phyloP scores from a whole-genome alignment of 2,329 filamentous ascomycete genomes.

The Fusarium sp. region DNA sequence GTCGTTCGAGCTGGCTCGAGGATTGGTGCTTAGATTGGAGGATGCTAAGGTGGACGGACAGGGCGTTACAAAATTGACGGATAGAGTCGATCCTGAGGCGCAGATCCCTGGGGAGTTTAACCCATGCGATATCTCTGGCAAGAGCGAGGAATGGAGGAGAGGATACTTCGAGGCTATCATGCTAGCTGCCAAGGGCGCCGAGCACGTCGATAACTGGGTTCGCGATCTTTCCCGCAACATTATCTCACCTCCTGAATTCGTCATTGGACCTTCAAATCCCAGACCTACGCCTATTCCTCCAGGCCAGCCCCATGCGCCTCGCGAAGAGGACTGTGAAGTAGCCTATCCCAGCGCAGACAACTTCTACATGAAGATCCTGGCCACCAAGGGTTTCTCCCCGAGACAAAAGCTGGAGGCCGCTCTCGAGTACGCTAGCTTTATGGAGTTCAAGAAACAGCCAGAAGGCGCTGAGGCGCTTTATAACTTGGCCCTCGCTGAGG shows the following conservation, averaged over 20 bases:
- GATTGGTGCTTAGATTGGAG: conserved; percentile 77
- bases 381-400: conserved; percentile 83
- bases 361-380: conserved; percentile 87
- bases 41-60: conserved; percentile 77
- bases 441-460: conserved; percentile 80
- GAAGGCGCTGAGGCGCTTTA: conserved; percentile 81
- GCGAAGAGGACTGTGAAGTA: conserved; percentile 81
- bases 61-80: conserved; percentile 69
- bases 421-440: conserved; percentile 86
- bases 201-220: conserved; percentile 86
- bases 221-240: conserved; percentile 76
- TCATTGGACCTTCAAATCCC: conserved; percentile 88
- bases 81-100: conserved; percentile 73
- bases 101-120: conserved; percentile 78
- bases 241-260: conserved; percentile 79
- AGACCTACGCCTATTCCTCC: conserved; percentile 80
- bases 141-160: conserved; percentile 86
- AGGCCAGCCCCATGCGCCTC: conserved; percentile 73
- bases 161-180: conserved; percentile 90
- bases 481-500: conserved; percentile 82
- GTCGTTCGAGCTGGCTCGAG: conserved; percentile 72
- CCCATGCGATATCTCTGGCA: conserved; percentile 78
- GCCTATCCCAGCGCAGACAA: conserved; percentile 80
- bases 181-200: conserved; percentile 80
- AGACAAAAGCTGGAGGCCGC: conserved; percentile 86